Base-by-base conservation (phyloP, 2,329 filamentous ascomycete species). In the Calonectria naviculata region DNA sequence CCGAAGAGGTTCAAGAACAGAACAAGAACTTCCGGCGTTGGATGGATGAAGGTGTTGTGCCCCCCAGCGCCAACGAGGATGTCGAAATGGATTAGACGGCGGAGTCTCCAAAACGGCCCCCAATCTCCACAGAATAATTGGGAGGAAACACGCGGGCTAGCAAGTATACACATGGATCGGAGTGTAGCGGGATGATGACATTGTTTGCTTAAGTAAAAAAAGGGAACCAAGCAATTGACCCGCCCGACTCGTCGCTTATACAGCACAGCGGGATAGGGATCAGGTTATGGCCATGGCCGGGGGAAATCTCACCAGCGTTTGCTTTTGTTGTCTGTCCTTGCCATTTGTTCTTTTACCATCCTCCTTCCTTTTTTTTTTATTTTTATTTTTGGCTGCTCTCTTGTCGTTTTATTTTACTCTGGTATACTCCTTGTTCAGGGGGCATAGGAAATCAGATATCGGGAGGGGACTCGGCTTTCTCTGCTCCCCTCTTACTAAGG, bases 1-100 rank as follows among this genome's bases (percentile, higher is more conserved):
- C 94, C 83, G 93, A 93, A 75, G 90, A 93, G 78, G 91, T 93
- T n/a, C 87, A 93, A 80, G 90, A 93, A 82, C 91, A 91, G 75
- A 95, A 95, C 84, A 90, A 92, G 78, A 89, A 89, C 68, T 91
- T 88, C 76, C 83, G 86, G 74, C 85, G 83, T 70, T 91, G 89
- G 87, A 82, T 86, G 76, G 85, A 86, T 52, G 87, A 90, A 29
- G 88, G 87, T 17, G 73, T 85, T 44, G 75, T 80, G 28, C 85
- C 85, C 4, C 80, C 80, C 24, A 77, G 78, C 63, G 80, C 81
- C 46, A 68, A 79, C 54, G 80, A 78, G 29, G 81, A 83, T 58
- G 75, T 79, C 41, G 81, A 82, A 17, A 81, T 81, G 80, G 76
- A 80, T 63, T 81, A 77, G 73, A 68, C 38, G 71, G 66, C 69